Evolutionary conservation across 2,329 filamentous ascomycete species (phyloP), one percentile per base, ranked within the genome.

Genomic region (Colletotrichum neosansevieriae): DNA sequence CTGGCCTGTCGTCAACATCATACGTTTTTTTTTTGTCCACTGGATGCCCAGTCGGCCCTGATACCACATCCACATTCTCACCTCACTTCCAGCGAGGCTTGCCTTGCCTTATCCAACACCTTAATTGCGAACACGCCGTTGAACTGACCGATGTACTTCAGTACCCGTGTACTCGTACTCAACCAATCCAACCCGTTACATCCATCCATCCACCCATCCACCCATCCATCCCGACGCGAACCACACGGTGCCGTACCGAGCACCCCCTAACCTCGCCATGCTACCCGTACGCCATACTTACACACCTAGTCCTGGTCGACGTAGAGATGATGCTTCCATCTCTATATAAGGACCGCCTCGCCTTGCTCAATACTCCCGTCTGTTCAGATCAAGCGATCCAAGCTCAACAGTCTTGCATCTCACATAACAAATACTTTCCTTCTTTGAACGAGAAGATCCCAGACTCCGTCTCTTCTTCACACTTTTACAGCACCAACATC

Each of bases 1-100:
- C 66, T 60, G 66, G 56, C 61, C 56, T 69, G 66, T 57, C 62
- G 66, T 66, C 54, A 69, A 59, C 66, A 66, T 69, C 66, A 59
- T 69, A 69, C 66, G 66, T 69, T 24, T 69, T 65, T 66, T 66
- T 56, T 34, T 65, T 60, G 56, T 29, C 53, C 61, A 59, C 54
- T 60, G 66, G 62, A 60, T 69, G 66, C 56, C 2, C 62, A 60
- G 34, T 69, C 66, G 49, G 62, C 62, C 56, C 66, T 69, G 66
- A 60, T 69, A 60, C 66, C 32, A 56, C 62, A 56, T 44, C 32
- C 45, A 50, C 61, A 24, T 40, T 7, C 57, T 42, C 65, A 68
- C 60, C 60, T 64, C 47, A 53, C 58, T 49, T 51, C 45, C 32
- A 42, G n/a, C 61, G 34, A 42, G 21, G 24, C 49, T 32, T 51